These are phyloP conservation scores for Pyracantha coccinea DNA, from an alignment of 331 rosid genomes.

Conservation along the genomic window DNA sequence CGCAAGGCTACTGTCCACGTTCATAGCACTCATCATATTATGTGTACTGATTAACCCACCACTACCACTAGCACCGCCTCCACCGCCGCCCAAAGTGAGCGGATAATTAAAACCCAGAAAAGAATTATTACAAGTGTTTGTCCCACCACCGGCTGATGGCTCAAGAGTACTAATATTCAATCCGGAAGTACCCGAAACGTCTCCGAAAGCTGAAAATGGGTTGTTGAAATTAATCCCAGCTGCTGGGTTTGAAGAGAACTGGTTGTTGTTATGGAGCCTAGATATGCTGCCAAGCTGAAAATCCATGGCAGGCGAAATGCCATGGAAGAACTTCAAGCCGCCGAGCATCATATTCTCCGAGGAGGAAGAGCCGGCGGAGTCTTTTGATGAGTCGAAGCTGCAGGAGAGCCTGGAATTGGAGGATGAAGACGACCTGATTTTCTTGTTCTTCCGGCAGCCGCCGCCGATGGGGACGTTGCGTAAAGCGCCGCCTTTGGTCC, in stretches of 20 bases:
- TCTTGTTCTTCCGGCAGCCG: slow-evolving; percentile 88
- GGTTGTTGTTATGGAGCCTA: slow-evolving; percentile 16
- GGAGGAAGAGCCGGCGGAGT: slow-evolving; percentile 48
- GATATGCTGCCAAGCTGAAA: slow-evolving; percentile 43
- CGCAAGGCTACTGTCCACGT: slow-evolving; percentile 40
- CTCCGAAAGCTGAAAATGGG: slow-evolving; percentile 42
- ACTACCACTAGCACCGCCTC: background rate
- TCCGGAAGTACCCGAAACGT: slow-evolving; percentile 15
- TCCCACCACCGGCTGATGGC: slow-evolving; percentile 12
- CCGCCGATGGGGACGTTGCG: slow-evolving; percentile 96
- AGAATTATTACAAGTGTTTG: slow-evolving; percentile 12
- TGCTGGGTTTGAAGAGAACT: slow-evolving; percentile 10
- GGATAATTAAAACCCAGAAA: slow-evolving; percentile 42
- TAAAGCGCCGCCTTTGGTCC: slow-evolving; percentile 95
- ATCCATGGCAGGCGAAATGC: slow-evolving; percentile 62
- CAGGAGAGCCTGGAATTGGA: slow-evolving; percentile 30
- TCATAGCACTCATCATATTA: slow-evolving; percentile 34
- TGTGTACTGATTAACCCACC: slow-evolving; percentile 17
- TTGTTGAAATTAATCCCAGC: slow-evolving; percentile 19
- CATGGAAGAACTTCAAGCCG: slow-evolving; percentile 64
- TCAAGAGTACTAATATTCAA: slow-evolving; percentile 22
- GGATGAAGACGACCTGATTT: slow-evolving; percentile 31
- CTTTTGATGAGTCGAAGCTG: slow-evolving; percentile 39
- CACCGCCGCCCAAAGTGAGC: slow-evolving; percentile 22
- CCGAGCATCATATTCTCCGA: slow-evolving; percentile 22